phyloP scores from a whole-genome alignment of 2,329 filamentous ascomycete genomes.

The Graphilbum fragrans region DNA sequence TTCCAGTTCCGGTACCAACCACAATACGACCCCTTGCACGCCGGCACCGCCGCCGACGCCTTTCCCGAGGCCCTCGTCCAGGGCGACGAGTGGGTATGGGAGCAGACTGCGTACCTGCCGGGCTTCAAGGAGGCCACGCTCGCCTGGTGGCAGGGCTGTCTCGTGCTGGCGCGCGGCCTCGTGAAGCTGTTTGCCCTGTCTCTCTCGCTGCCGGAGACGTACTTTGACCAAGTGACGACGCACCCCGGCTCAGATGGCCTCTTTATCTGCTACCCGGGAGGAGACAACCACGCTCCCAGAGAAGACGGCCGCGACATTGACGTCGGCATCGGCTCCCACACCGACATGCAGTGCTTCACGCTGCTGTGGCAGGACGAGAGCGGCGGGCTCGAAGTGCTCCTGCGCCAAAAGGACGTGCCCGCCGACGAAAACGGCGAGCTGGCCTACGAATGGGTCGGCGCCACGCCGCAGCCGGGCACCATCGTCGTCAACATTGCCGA shows the following conservation, averaged over 20 bases:
- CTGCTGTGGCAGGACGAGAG: conserved; percentile 33
- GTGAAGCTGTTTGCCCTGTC: conserved; percentile 13
- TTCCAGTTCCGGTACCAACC: conserved; percentile 15
- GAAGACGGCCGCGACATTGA: conserved; percentile 11
- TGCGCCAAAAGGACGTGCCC: neutral
- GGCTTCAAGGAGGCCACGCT: conserved; percentile 12
- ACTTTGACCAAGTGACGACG: conserved; percentile 26
- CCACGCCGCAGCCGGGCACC: conserved; percentile 29
- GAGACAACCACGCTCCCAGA: conserved; percentile 12
- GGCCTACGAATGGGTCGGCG: conserved; percentile 23
- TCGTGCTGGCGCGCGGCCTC: conserved; percentile 11
- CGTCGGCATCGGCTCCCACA: conserved; percentile 33
- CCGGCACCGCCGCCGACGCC: neutral
- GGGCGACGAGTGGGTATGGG: conserved; percentile 14
- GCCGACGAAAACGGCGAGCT: conserved; percentile 17
- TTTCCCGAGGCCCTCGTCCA: conserved; percentile 1
- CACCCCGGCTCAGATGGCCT: conserved; percentile 19
- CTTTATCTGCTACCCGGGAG: conserved; percentile 14
- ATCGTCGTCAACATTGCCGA: conserved; percentile 41
- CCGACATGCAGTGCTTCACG: conserved; percentile 35
- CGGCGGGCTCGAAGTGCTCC: conserved; percentile 28
- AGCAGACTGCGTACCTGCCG: conserved; percentile 11
- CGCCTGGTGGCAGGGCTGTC: conserved; percentile 13
- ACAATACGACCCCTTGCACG: conserved; percentile 9
- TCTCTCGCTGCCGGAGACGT: conserved; percentile 12